phyloP scores from a whole-genome alignment of 164 flowering plant species.

The Nymphaea colorata region DNA sequence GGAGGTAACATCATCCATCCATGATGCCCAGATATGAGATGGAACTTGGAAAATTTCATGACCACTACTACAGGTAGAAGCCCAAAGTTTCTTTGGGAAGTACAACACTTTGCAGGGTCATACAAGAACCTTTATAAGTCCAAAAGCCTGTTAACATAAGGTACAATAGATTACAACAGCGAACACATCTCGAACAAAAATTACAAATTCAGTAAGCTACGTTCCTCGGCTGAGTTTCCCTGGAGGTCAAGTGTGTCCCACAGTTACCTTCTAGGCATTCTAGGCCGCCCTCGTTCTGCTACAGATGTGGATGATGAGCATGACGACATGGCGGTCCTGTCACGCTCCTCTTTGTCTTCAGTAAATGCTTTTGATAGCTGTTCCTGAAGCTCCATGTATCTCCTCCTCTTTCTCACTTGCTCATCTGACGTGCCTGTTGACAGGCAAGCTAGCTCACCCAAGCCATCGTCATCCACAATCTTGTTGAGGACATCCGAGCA shows the following conservation, averaged over 20 bases:
- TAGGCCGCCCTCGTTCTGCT: not conserved
- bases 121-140: not conserved
- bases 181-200: not conserved
- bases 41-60: not conserved
- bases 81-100: not conserved
- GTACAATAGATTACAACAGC: not conserved
- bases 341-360: conserved; percentile 54
- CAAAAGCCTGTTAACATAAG: not conserved
- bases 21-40: not conserved
- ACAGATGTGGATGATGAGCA: conserved; percentile 16
- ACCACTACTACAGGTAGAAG: not conserved
- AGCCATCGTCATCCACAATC: conserved; percentile 66
- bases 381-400: conserved; percentile 61
- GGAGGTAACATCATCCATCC: not conserved
- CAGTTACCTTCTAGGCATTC: not conserved
- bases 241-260: not conserved
- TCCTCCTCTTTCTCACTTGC: conserved; percentile 31
- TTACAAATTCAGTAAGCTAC: not conserved
- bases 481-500: conserved; percentile 66
- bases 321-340: conserved; percentile 27
- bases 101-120: not conserved
- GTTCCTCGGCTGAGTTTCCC: not conserved
- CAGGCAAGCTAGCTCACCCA: conserved; percentile 34
- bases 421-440: conserved; percentile 37
- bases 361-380: conserved; percentile 40